Conservation (phyloP, 164 flowering plant species). For the Litsea cubeba region DNA sequence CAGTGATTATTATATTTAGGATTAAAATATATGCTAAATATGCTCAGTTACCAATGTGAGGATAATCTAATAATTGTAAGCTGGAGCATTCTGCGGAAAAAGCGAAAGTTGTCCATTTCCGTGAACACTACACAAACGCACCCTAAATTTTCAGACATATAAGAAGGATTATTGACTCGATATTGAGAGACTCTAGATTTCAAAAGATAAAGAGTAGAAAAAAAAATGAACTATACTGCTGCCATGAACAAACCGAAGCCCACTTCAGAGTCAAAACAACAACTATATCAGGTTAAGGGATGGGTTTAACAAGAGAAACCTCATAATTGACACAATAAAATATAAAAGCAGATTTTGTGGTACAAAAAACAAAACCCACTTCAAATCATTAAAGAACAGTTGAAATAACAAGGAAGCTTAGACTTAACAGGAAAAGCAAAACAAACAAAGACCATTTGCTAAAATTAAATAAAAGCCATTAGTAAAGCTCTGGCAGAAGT, state of each 20-base stretch:
- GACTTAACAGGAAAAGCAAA: neutral
- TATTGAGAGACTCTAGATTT: neutral
- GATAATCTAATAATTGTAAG: no score
- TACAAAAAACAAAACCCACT: neutral
- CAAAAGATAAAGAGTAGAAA: neutral
- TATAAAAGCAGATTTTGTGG: neutral
- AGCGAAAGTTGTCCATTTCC: no score
- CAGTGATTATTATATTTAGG: no score
- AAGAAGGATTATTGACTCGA: neutral
- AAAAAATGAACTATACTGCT: neutral
- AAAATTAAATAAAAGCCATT: no score
- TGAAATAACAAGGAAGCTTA: neutral
- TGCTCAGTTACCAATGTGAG: no score
- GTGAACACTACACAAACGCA: no score
- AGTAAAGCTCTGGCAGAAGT: no score
- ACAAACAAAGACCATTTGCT: neutral
- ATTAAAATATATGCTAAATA: no score
- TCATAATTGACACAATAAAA: neutral
- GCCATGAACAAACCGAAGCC: neutral
- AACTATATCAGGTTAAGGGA: neutral
- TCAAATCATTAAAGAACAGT: neutral
- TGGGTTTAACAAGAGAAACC: slow-evolving; percentile 6
- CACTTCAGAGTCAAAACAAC: slow-evolving; percentile 1
- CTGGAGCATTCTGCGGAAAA: no score
- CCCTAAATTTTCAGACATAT: no score